Percentiles rank a stretch among this genome's conserved stretches.
These are phyloP conservation scores for Scheffersomyces cryptocercus DNA, from an alignment of 1,139 yeast genomes.

Conservation along the genomic window DNA sequence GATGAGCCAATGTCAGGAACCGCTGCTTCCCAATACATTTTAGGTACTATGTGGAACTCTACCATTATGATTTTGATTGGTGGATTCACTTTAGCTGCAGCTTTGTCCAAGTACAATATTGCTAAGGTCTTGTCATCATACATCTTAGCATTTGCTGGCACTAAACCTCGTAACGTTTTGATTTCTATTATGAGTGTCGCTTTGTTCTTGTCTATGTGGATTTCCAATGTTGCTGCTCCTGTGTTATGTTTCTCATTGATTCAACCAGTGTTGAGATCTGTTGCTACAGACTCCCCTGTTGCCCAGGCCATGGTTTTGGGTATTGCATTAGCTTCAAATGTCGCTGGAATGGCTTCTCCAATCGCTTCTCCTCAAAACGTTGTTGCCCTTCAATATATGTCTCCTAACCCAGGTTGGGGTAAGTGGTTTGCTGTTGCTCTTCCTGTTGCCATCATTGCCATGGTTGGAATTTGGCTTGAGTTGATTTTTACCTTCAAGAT, in stretches of 20 bases:
- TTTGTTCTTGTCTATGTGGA: slow-evolving; percentile 89
- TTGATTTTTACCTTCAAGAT: slow-evolving; percentile 69
- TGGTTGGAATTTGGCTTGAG: slow-evolving; percentile 70
- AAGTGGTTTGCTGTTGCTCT: slow-evolving; percentile 88
- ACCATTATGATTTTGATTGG: slow-evolving; percentile 86
- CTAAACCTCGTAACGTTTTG: slow-evolving; percentile 75
- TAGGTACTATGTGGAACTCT: slow-evolving; percentile 92
- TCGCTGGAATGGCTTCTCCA: slow-evolving; percentile 97
- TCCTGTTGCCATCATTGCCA: slow-evolving; percentile 68
- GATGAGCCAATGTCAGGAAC: slow-evolving; percentile 58
- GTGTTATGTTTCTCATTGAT: slow-evolving; percentile 87
- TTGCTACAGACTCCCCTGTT: slow-evolving; percentile 76
- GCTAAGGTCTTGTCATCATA: slow-evolving; percentile 84
- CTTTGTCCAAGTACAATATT: slow-evolving; percentile 83
- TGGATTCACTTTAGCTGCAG: slow-evolving; percentile 94
- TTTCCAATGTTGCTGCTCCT: slow-evolving; percentile 94
- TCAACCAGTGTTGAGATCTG: slow-evolving; percentile 80
- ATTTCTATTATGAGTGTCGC: slow-evolving; percentile 85
- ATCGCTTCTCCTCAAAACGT: slow-evolving; percentile 95
- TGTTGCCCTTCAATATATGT: slow-evolving; percentile 84
- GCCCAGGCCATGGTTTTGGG: slow-evolving; percentile 86
- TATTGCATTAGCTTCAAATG: slow-evolving; percentile 85
- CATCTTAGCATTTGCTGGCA: slow-evolving; percentile 80
- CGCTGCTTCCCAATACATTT: slow-evolving; percentile 73
- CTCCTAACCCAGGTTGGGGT: slow-evolving; percentile 90